Percentiles rank a stretch among this genome's conserved stretches.
These are phyloP conservation scores for Aspergillus neoniger DNA, from an alignment of 2,329 filamentous ascomycete species.

Conservation along the genomic window DNA sequence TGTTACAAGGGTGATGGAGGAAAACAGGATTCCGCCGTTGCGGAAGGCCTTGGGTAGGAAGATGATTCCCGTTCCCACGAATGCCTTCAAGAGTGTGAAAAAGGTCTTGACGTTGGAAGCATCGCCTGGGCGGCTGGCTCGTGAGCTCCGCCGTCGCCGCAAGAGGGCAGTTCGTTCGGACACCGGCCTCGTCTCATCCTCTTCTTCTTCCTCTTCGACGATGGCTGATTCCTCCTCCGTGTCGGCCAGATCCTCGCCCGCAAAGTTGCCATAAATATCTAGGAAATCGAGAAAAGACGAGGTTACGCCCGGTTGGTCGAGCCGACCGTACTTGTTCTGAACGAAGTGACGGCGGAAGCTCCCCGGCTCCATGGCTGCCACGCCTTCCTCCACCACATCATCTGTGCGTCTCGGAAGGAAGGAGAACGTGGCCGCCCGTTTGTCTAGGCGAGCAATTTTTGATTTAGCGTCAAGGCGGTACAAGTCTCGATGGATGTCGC, in stretches of 20 bases:
- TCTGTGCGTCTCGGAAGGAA: slow-evolving; percentile 40
- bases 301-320: slow-evolving; percentile 18
- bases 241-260: slow-evolving; percentile 67
- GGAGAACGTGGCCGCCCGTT: slow-evolving; percentile 69
- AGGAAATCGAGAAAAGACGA: slow-evolving; percentile 69
- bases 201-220: slow-evolving; percentile 55
- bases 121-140: slow-evolving; percentile 56
- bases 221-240: slow-evolving; percentile 54
- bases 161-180: slow-evolving; percentile 63
- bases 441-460: slow-evolving; percentile 46
- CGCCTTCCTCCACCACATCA: slow-evolving; percentile 35
- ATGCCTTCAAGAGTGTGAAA: slow-evolving; percentile 76
- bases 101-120: slow-evolving; percentile 72
- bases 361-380: slow-evolving; percentile 53
- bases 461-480: slow-evolving; percentile 68
- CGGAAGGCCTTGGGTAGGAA: slow-evolving; percentile 78
- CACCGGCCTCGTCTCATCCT: slow-evolving; percentile 32
- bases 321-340: slow-evolving; percentile 33
- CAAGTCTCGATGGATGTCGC: slow-evolving; percentile 76
- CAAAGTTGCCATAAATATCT: slow-evolving; percentile 74
- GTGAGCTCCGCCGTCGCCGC: slow-evolving; percentile 55
- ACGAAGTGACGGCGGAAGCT: slow-evolving; percentile 59
- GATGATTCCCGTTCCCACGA: slow-evolving; percentile 79
- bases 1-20: slow-evolving; percentile 65
- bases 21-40: slow-evolving; percentile 76